Evolutionary conservation across 108 stramenopile genomes (phyloP), one percentile per base, ranked within the genome.

Genomic region (Cyclotella distinguenda): DNA sequence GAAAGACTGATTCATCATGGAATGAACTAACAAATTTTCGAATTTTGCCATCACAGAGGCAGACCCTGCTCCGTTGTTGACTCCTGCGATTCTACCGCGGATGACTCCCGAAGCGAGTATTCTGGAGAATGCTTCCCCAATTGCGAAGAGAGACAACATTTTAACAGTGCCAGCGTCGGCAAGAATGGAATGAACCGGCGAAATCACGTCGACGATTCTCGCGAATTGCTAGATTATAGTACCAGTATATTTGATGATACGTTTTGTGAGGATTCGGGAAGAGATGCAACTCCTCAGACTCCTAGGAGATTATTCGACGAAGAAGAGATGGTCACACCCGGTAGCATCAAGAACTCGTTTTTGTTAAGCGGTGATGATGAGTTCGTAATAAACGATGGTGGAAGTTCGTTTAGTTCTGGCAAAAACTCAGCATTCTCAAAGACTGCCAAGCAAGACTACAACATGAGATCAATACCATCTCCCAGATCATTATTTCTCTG

Each of bases 211-310:
- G 57, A 70, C 50, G 38, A 50, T 9, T 50, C 48, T 18, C 50
- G 68, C n/a, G 68, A 71, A 13, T 18, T 71, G n/a, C 31, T 71
- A 0, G 45, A 71, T 55, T 63, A 71, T 33, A 71, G 61, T 46
- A 33, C 34, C n/a, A n/a, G n/a, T 13, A 47, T 71, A 28, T 38
- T 42, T 15, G 61, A 71, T 15, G 46, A 45, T 50, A 58, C 28
- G 28, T 42, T 69, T 32, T 39, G 47, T 3, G 55, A 46, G 30
- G 56, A 60, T 4, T 10, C 12, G 4, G 36, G 43, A 1, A 47
- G 47, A 16, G 12, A 32, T 19, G 21, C 11, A 11, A 30, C 59
- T 32, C 60, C 51, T 6, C 70, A 71, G 32, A 53, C 60, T 3
- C 70, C 70, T 0, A 26, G 60, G 16, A 30, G 70, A 28, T 52